Percentiles rank a stretch among this genome's conserved stretches.
phyloP scores from a whole-genome alignment of 208 protist genomes.

The Acanthamoeba culbertsoni region DNA sequence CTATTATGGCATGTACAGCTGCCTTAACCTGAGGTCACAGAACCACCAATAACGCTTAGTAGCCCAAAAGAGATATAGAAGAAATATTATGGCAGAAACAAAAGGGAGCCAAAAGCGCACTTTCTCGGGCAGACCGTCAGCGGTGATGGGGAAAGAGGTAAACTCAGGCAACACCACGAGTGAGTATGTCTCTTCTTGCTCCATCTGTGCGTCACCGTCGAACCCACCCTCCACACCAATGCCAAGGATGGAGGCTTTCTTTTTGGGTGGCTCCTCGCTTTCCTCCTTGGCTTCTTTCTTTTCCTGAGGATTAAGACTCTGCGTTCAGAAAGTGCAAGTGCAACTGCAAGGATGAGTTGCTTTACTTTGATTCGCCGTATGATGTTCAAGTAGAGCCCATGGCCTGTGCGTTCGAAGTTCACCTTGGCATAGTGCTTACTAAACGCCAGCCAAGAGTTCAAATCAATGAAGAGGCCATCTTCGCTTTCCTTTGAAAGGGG shows the following conservation, averaged over 20 bases:
- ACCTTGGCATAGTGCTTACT: not conserved
- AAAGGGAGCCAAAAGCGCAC: not conserved
- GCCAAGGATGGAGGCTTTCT: conserved; percentile 47
- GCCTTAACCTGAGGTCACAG: not conserved
- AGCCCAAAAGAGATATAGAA: not conserved
- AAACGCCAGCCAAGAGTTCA: conserved; percentile 21
- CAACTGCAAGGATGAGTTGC: not conserved
- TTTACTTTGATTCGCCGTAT: not conserved
- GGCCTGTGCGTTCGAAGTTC: conserved; percentile 26
- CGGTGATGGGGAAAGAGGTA: not conserved
- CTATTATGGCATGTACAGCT: not conserved
- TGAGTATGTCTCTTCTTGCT: conserved; percentile 19
- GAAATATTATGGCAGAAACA: no score
- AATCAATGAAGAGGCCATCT: conserved; percentile 44
- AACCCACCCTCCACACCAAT: conserved; percentile 46
- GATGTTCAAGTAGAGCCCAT: conserved; percentile 47
- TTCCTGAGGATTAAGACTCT: no score
- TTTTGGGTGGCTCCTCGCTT: not conserved
- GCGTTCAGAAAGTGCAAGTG: not conserved
- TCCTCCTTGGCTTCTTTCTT: conserved; percentile 13
- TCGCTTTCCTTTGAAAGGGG: not conserved
- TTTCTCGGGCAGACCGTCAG: not conserved
- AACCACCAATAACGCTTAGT: not conserved
- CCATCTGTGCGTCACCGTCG: not conserved
- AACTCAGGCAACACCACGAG: conserved; percentile 49